A percentile compares a stretch with the other conserved stretches of the same genome.
phyloP scores from a whole-genome alignment of 108 stramenopile species.

The Parmales sp. region DNA sequence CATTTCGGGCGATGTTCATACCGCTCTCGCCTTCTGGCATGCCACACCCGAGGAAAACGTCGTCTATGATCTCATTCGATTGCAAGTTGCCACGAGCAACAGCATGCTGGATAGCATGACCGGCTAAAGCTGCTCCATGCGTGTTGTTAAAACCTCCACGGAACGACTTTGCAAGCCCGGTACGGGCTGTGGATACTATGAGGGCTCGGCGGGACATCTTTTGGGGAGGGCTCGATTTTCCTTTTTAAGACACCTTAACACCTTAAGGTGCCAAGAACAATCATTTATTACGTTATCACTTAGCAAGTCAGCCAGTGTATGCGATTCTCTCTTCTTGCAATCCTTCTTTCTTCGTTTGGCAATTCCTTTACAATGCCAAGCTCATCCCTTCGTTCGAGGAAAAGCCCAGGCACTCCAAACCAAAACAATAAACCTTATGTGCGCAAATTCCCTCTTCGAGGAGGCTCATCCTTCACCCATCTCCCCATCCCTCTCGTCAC shows the following conservation, averaged over 20 bases:
- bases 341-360: no score
- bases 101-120: conserved; percentile 12
- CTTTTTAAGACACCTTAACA: no score
- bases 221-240: no score
- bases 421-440: no score
- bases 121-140: conserved; percentile 15
- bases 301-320: no score
- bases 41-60: conserved; percentile 23
- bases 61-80: conserved; percentile 6
- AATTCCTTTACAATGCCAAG: no score
- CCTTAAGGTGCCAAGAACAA: no score
- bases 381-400: no score
- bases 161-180: conserved; percentile 17
- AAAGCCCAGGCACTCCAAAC: no score
- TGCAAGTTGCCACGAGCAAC: conserved; percentile 6
- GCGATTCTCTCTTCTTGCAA: no score
- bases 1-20: conserved; percentile 24
- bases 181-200: conserved; percentile 18
- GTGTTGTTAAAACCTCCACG: conserved; percentile 20
- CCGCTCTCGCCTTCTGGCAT: conserved; percentile 17
- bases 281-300: no score
- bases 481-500: background rate
- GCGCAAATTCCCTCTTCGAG: no score
- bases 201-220: conserved; percentile 5
- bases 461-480: background rate